Evolutionary conservation across 2,329 filamentous ascomycete genomes (phyloP), one percentile per base, ranked within the genome.

Genomic region (Botrytis sinoallii): DNA sequence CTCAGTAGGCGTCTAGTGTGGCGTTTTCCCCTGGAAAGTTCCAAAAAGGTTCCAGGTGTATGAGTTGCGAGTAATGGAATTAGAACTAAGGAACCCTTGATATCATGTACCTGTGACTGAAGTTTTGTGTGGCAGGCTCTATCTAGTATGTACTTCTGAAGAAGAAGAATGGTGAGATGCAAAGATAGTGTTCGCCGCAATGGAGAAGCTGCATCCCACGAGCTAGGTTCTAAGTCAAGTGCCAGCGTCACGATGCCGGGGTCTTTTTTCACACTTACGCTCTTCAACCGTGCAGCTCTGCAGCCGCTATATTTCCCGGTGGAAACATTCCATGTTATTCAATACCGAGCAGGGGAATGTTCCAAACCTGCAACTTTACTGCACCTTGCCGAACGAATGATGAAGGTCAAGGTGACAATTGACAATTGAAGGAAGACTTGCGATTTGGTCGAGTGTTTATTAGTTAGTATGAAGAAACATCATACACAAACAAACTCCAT

Each of bases 251-350:
- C 35, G 46, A 38, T 67, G 48, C 70, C 70, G 46, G 60, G 70
- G 70, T 64, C 44, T 55, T 29, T 55, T 55, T 29, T 29, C 16
- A 42, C 48, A 69, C 38, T 57, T 32, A 22, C 66, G 48, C 66
- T 69, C 66, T 57, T 69, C 46, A 59, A 69, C 48, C 66, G 61
- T 72, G 71, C 71, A 72, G 64, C 38, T 67, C 38, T 68, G 46
- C 64, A 72, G 38, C 63, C 71, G 71, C 71, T 72, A 60, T 52
- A 72, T 72, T 72, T 55, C 64, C 71, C 71, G 71, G 71, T 72
- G 63, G 71, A 72, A 68, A 69, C 40, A 72, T 72, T 72, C 52
- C 66, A 57, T 68, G n/a, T 57, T 57, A 22, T 68, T 44, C 71
- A 55, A 72, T 68, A 67, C 64, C 71, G 71, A 72, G 42, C 71